These are phyloP conservation scores for Starmerella bombicola DNA, from an alignment of 805 yeast genomes.

Conservation along the genomic window DNA sequence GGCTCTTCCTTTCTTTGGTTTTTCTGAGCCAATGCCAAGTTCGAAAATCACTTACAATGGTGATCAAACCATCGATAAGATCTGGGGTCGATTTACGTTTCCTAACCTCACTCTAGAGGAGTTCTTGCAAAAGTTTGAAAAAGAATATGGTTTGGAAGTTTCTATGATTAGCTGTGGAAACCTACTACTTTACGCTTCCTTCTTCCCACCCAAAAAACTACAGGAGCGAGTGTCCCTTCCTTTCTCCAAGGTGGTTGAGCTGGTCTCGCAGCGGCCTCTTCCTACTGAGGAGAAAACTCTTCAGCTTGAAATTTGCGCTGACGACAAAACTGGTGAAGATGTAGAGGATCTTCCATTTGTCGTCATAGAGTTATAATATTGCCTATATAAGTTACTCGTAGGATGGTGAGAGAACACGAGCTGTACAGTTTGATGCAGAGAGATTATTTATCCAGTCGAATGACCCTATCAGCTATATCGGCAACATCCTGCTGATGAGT, in stretches of 20 bases:
- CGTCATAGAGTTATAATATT: constrained; percentile 33
- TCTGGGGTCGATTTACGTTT: constrained; percentile 90
- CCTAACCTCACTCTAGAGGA: constrained; percentile 57
- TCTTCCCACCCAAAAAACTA: constrained; percentile 82
- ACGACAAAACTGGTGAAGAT: constrained; percentile 85
- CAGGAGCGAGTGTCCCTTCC: constrained; percentile 60
- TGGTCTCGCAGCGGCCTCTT: constrained; percentile 74
- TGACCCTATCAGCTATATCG: constrained; percentile 40
- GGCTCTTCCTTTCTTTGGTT: constrained; percentile 92
- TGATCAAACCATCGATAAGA: constrained; percentile 63
- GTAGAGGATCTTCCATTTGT: constrained; percentile 67
- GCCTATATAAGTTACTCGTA: no score
- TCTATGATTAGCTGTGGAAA: constrained; percentile 89
- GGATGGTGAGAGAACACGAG: no score
- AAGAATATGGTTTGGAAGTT: constrained; percentile 73
- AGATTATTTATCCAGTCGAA: no score
- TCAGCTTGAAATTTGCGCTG: constrained; percentile 83
- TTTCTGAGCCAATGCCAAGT: constrained; percentile 89
- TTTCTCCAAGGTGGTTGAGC: constrained; percentile 63
- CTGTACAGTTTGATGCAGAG: no score
- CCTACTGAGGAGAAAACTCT: constrained; percentile 61
- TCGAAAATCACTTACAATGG: constrained; percentile 68
- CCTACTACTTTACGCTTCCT: constrained; percentile 78
- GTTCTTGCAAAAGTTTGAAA: constrained; percentile 60
- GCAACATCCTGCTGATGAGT: constrained; percentile 67